A percentile compares a stretch with the other conserved stretches of the same genome.
These are phyloP conservation scores for Mycena rosella DNA, from an alignment of 768 basidiomycete species.

Conservation along the genomic window DNA sequence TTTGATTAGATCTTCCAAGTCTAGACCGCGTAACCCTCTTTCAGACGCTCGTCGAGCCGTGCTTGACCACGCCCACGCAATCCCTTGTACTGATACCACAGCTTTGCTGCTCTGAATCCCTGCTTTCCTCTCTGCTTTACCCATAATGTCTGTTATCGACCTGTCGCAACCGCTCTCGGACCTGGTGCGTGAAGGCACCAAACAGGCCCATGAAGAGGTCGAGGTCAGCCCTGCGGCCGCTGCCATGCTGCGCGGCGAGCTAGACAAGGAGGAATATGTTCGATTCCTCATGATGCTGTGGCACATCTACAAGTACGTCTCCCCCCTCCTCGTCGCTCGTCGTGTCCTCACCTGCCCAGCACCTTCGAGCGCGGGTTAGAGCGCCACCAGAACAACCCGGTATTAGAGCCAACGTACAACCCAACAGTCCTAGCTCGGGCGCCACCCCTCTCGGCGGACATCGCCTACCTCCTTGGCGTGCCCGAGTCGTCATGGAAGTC, in stretches of 20 bases:
- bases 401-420: constrained; percentile 78
- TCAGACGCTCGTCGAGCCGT: constrained; percentile 7
- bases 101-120: constrained; percentile 3
- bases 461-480: constrained; percentile 68
- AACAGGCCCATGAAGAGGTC: constrained; percentile 68
- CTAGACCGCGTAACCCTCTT: constrained; percentile 9
- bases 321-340: constrained; percentile 12
- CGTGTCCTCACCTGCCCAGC: constrained; percentile 46
- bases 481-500: constrained; percentile 65
- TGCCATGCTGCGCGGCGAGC: constrained; percentile 68
- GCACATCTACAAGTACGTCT: constrained; percentile 79
- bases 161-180: constrained; percentile 58
- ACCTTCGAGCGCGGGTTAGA: constrained; percentile 70
- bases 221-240: constrained; percentile 69
- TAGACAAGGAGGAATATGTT: constrained; percentile 74
- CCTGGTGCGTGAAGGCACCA: constrained; percentile 61
- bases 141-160: constrained; percentile 55
- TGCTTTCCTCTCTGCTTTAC: not conserved
- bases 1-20: constrained; percentile 2
- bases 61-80: constrained; percentile 31
- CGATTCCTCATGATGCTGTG: constrained; percentile 83
- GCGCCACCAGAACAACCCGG: constrained; percentile 69
- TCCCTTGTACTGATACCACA: not conserved
- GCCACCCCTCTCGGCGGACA: constrained; percentile 72
- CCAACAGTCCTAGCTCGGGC: constrained; percentile 76